Conservation (phyloP, 2,329 filamentous ascomycete genomes). For the Knoxdaviesia proteae region DNA sequence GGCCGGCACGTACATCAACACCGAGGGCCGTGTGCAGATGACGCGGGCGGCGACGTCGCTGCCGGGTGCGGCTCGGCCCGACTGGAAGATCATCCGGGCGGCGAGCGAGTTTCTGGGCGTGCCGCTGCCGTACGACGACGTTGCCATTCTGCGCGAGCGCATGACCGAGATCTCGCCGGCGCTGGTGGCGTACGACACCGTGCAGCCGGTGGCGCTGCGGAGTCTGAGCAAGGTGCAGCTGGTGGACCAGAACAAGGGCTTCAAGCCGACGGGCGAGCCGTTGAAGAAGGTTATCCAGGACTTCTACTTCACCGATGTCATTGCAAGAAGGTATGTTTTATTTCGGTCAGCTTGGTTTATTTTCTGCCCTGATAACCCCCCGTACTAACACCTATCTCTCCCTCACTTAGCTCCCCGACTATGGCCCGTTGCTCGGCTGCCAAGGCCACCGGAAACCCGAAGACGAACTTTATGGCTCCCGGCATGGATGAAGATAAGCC, state of each 20-base stretch:
- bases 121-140: conserved; percentile 80
- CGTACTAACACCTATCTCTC: not conserved
- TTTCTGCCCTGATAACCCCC: not conserved
- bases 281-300: conserved; percentile 79
- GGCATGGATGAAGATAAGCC: conserved; percentile 43
- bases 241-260: conserved; percentile 87
- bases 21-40: conserved; percentile 88
- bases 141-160: conserved; percentile 72
- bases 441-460: conserved; percentile 61
- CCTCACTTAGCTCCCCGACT: conserved; percentile 61
- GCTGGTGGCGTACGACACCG: conserved; percentile 71
- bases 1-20: conserved; percentile 90
- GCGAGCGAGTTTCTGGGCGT: conserved; percentile 75
- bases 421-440: conserved; percentile 95
- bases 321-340: conserved; percentile 67
- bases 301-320: conserved; percentile 96
- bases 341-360: not conserved
- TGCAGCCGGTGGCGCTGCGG: conserved; percentile 59
- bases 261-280: conserved; percentile 47
- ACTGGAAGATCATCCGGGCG: conserved; percentile 98
- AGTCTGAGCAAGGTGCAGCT: conserved; percentile 81
- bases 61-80: conserved; percentile 74
- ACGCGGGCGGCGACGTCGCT: conserved; percentile 75
- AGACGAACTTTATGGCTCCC: conserved; percentile 61
- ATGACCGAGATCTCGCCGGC: conserved; percentile 91